Conservation (phyloP, 2,329 filamentous ascomycete genomes). For the Esteya vermicola region DNA sequence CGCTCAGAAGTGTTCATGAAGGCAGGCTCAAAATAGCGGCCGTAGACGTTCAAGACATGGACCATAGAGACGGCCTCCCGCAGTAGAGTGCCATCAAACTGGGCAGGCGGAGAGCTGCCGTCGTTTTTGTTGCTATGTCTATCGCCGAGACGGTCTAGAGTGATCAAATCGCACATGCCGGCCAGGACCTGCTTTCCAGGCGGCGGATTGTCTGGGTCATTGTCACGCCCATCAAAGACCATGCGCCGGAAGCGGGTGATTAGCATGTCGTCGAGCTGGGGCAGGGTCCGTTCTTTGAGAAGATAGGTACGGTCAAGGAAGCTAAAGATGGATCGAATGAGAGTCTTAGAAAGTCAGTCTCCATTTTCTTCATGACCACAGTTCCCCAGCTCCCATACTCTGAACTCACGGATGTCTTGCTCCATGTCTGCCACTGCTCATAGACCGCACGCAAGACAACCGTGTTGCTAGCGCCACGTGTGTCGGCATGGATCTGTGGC, state of each 20-base stretch:
- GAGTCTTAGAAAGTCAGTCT: slow-evolving; percentile 34
- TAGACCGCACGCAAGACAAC: slow-evolving; percentile 45
- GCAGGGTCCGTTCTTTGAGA: slow-evolving; percentile 52
- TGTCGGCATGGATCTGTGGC: slow-evolving; percentile 34
- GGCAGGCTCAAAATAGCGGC: slow-evolving; percentile 60
- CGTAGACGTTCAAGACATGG: slow-evolving; percentile 72
- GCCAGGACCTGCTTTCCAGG: slow-evolving; percentile 24
- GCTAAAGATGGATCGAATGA: slow-evolving; percentile 79
- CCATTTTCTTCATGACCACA: background rate
- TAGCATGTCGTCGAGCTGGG: slow-evolving; percentile 69
- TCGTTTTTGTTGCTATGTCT: no score
- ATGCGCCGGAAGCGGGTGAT: slow-evolving; percentile 59
- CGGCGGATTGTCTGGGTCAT: no score
- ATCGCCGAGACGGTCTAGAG: slow-evolving; percentile 50
- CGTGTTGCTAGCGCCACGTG: slow-evolving; percentile 39
- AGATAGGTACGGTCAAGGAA: slow-evolving; percentile 87
- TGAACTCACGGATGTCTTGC: slow-evolving; percentile 51
- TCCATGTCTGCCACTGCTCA: slow-evolving; percentile 63
- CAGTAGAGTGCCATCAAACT: slow-evolving; percentile 52
- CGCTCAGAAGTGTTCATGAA: slow-evolving; percentile 53
- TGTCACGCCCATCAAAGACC: slow-evolving; percentile 34
- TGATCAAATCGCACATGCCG: slow-evolving; percentile 65
- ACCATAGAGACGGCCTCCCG: slow-evolving; percentile 68
- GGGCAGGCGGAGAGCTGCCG: no score
- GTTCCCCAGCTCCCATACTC: background rate